Evolutionary conservation across 345 rosid species (phyloP), one percentile per base, ranked within the genome.

Genomic region (Lumnitzera racemosa): DNA sequence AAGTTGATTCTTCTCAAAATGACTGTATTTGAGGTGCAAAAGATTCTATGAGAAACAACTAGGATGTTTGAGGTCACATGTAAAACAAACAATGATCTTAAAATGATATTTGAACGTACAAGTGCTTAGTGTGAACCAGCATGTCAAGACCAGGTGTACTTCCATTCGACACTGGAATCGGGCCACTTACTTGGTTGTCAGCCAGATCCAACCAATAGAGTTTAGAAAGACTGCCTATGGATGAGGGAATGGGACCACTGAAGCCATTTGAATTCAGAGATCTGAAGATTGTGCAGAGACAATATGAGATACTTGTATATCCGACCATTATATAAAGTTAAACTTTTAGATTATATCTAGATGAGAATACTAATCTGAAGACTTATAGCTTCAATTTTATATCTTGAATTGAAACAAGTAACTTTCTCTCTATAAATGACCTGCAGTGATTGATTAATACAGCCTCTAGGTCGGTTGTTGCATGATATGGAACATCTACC

Each of bases 201-300:
- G 92, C 84, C 29, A 95, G 76, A 72, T 95, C 99, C 46, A 95
- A 70, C 97, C 88, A 95, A 69, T 81, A 78, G 15, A 95, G 95
- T 0, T 62, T 78, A 0, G 78, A 56, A 51, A 88, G 79, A 31
- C 56, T 78, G 17, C 97, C 99, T 15, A 95, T 79, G 55, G 95
- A 76, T 41, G 82, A 66, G 0, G 99, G 99, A 57, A 95, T 84
- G 46, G 13, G 5, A 56, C 99, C 99, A 57, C 48, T 79, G 69
- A 94, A 88, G 56, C 64, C 20, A 75, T 94, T 94, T 0, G 79
- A 81, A 73, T 86, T 90, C 47, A 90, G 72, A 48, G 97, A 86
- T 68, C 97, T 94, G 80, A 74, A 69, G 13, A 49, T 20, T 61
- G 67, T 24, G 60, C 55, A 58, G 54, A n/a, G 57, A 55, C 47